phyloP scores from a whole-genome alignment of 331 rosid species.

The Telfairia occidentalis region DNA sequence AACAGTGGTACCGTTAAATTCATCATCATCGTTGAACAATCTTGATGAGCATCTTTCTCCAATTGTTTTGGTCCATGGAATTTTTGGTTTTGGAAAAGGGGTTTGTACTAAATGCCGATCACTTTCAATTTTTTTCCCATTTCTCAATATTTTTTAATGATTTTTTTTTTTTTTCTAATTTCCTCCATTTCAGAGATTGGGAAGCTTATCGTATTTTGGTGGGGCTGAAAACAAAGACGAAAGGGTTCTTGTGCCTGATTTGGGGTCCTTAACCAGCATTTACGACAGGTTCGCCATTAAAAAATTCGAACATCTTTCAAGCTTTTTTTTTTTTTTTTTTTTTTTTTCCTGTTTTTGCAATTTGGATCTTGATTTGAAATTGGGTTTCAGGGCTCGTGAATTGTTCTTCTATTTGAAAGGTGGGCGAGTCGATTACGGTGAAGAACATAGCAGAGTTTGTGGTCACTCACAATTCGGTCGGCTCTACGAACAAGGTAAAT shows the following conservation, averaged over 20 bases:
- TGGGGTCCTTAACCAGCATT: conserved; percentile 87
- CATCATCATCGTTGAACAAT: neutral
- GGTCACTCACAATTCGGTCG: conserved; percentile 87
- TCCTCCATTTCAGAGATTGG: conserved; percentile 41
- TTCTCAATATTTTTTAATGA: neutral
- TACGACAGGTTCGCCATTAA: conserved; percentile 53
- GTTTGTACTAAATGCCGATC: conserved; percentile 19
- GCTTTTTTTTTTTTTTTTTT: neutral
- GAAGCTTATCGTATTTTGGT: conserved; percentile 73
- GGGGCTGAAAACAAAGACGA: conserved; percentile 98
- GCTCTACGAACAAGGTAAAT: conserved; percentile 54
- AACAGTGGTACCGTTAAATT: neutral
- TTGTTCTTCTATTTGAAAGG: conserved; percentile 92
- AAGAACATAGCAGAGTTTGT: conserved; percentile 72
- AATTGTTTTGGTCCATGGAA: conserved; percentile 85
- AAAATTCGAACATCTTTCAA: neutral
- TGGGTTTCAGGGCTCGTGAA: conserved; percentile 68
- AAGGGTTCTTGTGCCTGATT: conserved; percentile 94
- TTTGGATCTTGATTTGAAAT: neutral
- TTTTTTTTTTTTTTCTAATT: neutral
- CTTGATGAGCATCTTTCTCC: conserved; percentile 45
- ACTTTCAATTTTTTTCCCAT: neutral
- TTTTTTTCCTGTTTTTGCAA: neutral
- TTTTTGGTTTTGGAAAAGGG: conserved; percentile 98
- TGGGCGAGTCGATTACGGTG: conserved; percentile 85